Evolutionary conservation across 108 stramenopile genomes (phyloP), one percentile per base, ranked within the genome.

Genomic region (Hondaea fermentalgiana): DNA sequence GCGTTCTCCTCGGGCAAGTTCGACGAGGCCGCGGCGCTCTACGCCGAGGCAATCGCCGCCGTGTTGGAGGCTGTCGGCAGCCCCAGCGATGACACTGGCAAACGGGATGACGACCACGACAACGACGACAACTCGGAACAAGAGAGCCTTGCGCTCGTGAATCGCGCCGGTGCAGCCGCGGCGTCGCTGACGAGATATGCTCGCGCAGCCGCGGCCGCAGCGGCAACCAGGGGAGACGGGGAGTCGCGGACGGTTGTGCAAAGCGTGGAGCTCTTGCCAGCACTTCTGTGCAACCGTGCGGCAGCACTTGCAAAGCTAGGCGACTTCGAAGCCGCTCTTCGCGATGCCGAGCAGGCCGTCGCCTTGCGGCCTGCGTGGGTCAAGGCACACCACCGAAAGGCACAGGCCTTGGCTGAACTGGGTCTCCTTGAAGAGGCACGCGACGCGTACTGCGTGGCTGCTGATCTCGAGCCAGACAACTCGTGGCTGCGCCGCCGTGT

Each of bases 381-480:
- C 49, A 83, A 83, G 51, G 76, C 49, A 6, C 45, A 47, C 45
- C 76, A 83, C 51, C 45, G 76, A 55, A 83, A 83, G 49, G 76
- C 76, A 6, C 76, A 83, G 76, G 76, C 76, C 6, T 23, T 83
- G 45, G 10, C 6, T 6, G 45, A 47, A 16, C 51, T 83, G 45
- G 76, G 76, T 16, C n/a, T 53, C 0, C 76, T 83, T 23, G 76
- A 83, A 17, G 76, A 83, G 23, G 76, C 76, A 17, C 45, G 76
- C 23, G 76, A 83, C 51, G 51, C 76, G n/a, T 83, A 83, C 76
- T 53, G 76, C 76, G n/a, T 83, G 17, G 76, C 76, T 43, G 10
- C n/a, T 12, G 76, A 83, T 12, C 49, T 53, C n/a, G 76, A 83
- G 44, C 76, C 76, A 12, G 76, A 83, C n/a, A 83, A 83, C 76